Evolutionary conservation across 371 early-diverging fungal genomes (phyloP), one percentile per base, ranked within the genome.

Genomic region (Haplosporangium sp.): DNA sequence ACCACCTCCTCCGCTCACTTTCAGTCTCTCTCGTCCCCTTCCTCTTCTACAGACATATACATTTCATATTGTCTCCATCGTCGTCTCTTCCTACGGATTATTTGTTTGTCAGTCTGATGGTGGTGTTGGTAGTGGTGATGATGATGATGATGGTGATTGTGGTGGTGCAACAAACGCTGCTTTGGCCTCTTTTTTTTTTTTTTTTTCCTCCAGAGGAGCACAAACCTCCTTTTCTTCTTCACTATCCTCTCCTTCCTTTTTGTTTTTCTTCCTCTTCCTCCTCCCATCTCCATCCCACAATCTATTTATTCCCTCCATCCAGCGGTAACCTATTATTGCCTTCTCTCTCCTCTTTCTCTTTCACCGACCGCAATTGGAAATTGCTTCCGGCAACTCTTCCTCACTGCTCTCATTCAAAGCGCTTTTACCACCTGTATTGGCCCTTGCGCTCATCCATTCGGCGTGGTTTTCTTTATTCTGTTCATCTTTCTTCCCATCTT

Each of bases 391-490:
- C 45, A 11, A 9, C 21, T 21, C 53, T 23, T 12, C 20, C 37
- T 16, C 13, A 29, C 48, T 43, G 23, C n/a, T 29, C 38, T 55
- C 47, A 21, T 59, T 20, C 7, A 16, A 10, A 13, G 16, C 10
- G 6, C 14, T 36, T 38, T 29, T 16, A 40, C 46, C 37, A 46
- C n/a, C 12, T 42, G 16, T 64, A 23, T 40, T 55, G 54, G 43
- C 48, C 38, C 36, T 48, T 60, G 40, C 48, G 41, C 58, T 45
- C 23, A 5, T 41, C 45, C 56, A 53, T 37, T 6, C 29, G 50
- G 21, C 18, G 12, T 36, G 13, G 43, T 50, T 29, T 41, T 42
- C 57, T 4, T 20, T 46, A 48, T 47, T 38, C 37, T 10, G 11
- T 56, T 42, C 20, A 50, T 42, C 43, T 20, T 45, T 42, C 29